These are phyloP conservation scores for Anisodus acutangulus DNA, from an alignment of 257 asterid species.

Conservation along the genomic window DNA sequence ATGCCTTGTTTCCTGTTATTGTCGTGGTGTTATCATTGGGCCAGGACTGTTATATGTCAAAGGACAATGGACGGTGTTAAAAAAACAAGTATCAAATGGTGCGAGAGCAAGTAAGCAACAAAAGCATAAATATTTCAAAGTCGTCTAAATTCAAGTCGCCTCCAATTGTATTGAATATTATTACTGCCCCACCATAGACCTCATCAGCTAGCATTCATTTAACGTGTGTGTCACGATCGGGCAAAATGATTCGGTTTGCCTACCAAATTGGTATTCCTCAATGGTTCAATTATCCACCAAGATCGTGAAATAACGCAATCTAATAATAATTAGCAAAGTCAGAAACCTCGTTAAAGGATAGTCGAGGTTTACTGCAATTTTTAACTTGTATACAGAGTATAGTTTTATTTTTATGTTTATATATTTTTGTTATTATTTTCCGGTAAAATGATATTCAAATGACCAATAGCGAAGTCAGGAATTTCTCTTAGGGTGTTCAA, in stretches of 20 bases:
- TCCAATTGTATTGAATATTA: background rate
- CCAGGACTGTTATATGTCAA: background rate
- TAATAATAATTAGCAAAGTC: background rate
- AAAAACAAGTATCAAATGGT: background rate
- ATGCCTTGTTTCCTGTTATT: conserved; percentile 8
- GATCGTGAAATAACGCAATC: background rate
- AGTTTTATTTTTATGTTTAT: no score
- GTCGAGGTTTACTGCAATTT: background rate
- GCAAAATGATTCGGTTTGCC: background rate
- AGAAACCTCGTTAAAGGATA: background rate
- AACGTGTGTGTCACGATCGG: background rate
- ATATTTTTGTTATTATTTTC: no score
- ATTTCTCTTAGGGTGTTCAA: no score
- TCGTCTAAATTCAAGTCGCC: background rate
- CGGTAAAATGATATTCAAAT: no score
- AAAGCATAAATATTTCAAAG: background rate
- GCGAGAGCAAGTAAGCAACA: background rate
- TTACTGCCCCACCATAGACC: background rate
- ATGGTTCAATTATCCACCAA: background rate
- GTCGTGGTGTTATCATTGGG: background rate
- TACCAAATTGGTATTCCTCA: background rate
- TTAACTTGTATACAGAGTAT: background rate
- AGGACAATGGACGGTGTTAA: background rate
- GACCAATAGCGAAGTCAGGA: no score
- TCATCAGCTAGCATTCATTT: background rate